Evolutionary conservation across 805 yeast species (phyloP), one percentile per base, ranked within the genome.

Genomic region (Saccharomycopsis schoenii): DNA sequence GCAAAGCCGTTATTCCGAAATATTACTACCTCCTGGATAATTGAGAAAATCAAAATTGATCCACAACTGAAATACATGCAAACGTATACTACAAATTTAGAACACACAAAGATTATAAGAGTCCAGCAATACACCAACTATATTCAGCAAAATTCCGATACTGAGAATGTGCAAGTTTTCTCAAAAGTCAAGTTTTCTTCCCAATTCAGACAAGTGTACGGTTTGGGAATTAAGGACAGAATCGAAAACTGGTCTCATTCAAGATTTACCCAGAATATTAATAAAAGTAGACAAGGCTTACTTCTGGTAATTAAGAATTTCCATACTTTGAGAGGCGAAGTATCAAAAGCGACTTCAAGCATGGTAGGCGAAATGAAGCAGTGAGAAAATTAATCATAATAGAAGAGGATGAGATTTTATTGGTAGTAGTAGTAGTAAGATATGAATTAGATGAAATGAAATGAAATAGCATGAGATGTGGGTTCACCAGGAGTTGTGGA

Each of bases 211-310:
- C 41, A 58, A 41, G 41, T 29, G 10, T 62, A 62, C 19, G 75
- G 77, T 2, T 73, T 75, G 61, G 87, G 88, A 1, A 77, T 92
- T 66, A 86, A 83, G 68, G 83, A 83, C 68, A 78, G 85, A 65
- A 88, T 92, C 58, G 98, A 92, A 72, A 77, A 77, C 40, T 90
- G 97, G 96, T 83, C 96, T 36, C 84, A 81, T 67, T 77, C 77
- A 21, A 81, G 80, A 70, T 89, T 92, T 70, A 77, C 82, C 55
- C 85, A 84, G 60, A 88, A 90, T 69, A 75, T 88, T 63, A 75
- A 72, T 59, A 83, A 81, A 65, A 83, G 91, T 17, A 79, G 89
- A 65, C 74, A 80, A 64, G 97, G 97, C 2, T 80, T 92, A 80
- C 76, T 81, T 58, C 82, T 81, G 71, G 97, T 89, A 19, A 87